Conservation (phyloP, 106 monocot species). For the Dioscorea alata region DNA sequence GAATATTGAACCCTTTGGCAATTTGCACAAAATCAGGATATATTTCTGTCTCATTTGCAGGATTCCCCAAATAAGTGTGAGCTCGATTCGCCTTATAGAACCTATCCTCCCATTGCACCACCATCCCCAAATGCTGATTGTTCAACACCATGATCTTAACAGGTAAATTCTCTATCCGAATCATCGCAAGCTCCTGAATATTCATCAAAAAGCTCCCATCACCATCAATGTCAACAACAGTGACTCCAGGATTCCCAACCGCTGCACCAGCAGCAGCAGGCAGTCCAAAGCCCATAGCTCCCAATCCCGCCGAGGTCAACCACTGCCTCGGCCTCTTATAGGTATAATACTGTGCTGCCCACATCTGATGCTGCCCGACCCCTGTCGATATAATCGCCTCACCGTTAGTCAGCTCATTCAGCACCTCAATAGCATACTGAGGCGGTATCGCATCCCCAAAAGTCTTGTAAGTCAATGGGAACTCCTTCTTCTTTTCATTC, state of each 20-base stretch:
- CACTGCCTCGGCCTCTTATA: conserved; percentile 64
- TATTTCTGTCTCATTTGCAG: conserved; percentile 51
- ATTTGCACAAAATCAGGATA: conserved; percentile 79
- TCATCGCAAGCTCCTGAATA: conserved; percentile 75
- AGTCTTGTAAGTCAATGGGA: conserved; percentile 60
- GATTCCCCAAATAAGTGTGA: conserved; percentile 78
- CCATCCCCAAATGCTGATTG: conserved; percentile 97
- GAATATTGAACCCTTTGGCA: conserved; percentile 72
- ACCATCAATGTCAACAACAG: conserved; percentile 85
- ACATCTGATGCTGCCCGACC: conserved; percentile 98
- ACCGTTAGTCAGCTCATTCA: conserved; percentile 73
- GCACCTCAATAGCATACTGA: conserved; percentile 72
- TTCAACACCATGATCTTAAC: conserved; percentile 84
- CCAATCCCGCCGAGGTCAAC: conserved; percentile 78
- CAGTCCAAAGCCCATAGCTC: conserved; percentile 93
- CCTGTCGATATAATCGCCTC: conserved; percentile 84
- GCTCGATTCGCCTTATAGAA: conserved; percentile 85
- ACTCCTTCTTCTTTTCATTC: conserved; percentile 47
- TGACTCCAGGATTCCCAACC: conserved; percentile 69
- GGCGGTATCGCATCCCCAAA: conserved; percentile 71
- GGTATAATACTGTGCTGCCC: conserved; percentile 83
- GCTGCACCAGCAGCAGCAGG: conserved; percentile 95
- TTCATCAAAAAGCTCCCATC: conserved; percentile 97
- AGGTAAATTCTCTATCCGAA: conserved; percentile 67
- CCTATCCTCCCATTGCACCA: conserved; percentile 90